Evolutionary conservation across 164 flowering plant genomes (phyloP).

Genomic region (Aristolochia fimbriata): DNA sequence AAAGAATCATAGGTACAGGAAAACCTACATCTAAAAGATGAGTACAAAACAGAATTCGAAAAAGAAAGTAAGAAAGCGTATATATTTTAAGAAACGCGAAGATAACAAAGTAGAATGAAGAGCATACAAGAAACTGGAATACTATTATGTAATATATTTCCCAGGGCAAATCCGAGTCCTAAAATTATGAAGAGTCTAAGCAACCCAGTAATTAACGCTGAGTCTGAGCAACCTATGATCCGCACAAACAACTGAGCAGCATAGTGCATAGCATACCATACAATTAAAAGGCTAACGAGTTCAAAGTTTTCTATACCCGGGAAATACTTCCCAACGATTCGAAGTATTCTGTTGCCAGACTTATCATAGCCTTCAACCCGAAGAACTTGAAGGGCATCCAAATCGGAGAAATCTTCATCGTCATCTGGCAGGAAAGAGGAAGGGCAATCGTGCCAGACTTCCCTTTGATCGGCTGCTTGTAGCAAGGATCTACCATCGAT

Average conservation of each 20-base stretch:
- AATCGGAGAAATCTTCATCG: slow-evolving; percentile 71
- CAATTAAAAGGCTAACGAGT: background rate
- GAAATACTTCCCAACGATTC: slow-evolving; percentile 79
- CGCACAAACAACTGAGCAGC: background rate
- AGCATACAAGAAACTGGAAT: too few species aligned
- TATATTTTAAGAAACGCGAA: too few species aligned
- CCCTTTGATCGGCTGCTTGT: slow-evolving; percentile 26
- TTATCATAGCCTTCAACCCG: slow-evolving; percentile 59
- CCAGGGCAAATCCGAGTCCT: too few species aligned
- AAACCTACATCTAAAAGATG: too few species aligned
- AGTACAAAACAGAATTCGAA: too few species aligned
- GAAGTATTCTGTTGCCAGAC: slow-evolving; percentile 60
- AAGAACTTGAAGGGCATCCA: slow-evolving; percentile 53
- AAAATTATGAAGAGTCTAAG: too few species aligned
- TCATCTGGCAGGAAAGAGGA: slow-evolving; percentile 30
- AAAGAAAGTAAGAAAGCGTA: too few species aligned
- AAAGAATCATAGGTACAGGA: too few species aligned
- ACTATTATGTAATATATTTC: too few species aligned
- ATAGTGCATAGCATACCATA: background rate
- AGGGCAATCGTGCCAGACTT: slow-evolving; percentile 77
- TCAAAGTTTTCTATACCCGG: slow-evolving; percentile 40
- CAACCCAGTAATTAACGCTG: too few species aligned
- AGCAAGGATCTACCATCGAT: slow-evolving; percentile 69
- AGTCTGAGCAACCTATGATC: too few species aligned
- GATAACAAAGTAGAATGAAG: too few species aligned